A percentile compares a stretch with the other conserved stretches of the same genome.
phyloP scores from a whole-genome alignment of 768 basidiomycete species.

The Termitomyces sp. region DNA sequence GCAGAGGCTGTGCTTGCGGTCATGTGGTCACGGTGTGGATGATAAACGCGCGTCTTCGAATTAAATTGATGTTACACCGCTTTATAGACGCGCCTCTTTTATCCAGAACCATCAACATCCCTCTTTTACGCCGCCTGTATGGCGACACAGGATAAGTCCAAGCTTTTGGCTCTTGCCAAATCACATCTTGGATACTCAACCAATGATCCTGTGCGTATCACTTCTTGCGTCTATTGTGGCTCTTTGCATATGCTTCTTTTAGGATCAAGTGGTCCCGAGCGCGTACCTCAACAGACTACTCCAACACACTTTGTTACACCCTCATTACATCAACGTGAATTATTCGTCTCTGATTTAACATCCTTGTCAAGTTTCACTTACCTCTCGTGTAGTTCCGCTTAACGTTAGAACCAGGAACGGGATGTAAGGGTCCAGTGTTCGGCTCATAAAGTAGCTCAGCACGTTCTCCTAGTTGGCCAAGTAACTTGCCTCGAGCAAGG shows the following conservation, averaged over 20 bases:
- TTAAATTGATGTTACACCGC: constrained; percentile 4
- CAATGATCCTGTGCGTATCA: constrained; percentile 7
- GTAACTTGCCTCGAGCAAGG: constrained; percentile 43
- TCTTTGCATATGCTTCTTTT: neutral
- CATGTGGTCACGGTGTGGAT: too few relatives aligned
- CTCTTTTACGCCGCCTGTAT: neutral
- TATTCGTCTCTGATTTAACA: neutral
- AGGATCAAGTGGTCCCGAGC: constrained; percentile 20
- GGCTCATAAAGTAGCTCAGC: neutral
- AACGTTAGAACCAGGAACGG: constrained; percentile 26
- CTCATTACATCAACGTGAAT: constrained; percentile 28
- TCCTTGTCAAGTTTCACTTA: neutral
- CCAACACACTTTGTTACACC: constrained; percentile 25
- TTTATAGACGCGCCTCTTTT: neutral
- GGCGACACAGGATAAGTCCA: neutral
- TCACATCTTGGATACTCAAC: constrained; percentile 6
- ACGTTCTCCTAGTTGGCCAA: constrained; percentile 28
- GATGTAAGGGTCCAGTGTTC: constrained; percentile 27
- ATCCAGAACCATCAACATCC: neutral
- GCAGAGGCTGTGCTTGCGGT: neutral
- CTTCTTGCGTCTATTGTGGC: neutral
- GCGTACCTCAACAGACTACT: constrained; percentile 29
- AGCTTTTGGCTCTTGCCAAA: constrained; percentile 8
- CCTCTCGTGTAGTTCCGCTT: constrained; percentile 29
- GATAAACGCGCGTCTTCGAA: neutral